Evolutionary conservation across 192 early-diverging fungal genomes (phyloP), one percentile per base, ranked within the genome.

Genomic region (Jimgerdemannia lactiflua): DNA sequence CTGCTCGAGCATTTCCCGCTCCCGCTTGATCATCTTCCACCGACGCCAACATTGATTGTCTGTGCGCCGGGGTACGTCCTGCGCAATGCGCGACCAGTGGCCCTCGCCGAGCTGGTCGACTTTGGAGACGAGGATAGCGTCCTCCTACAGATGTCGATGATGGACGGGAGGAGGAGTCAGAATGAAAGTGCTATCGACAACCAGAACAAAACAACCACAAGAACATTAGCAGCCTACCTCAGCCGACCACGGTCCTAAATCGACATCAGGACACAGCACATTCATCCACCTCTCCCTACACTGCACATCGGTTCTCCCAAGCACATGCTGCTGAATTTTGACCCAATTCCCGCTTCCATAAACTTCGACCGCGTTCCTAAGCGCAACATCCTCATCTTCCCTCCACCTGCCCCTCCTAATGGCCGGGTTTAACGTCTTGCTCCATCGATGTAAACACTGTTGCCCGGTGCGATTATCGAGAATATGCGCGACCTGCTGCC

Each of bases 241-340:
- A 4, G 20, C 42, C 4, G 85, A 81, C 86, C 91, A 87, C 42
- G 86, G 85, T 68, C 85, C 82, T 43, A 85, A 82, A 54, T 90
- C 87, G 39, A 95, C 73, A 4, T 70, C 71, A 8, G 91, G 89
- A 39, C 85, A 79, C 49, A 94, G 78, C 7, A 92, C 84, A 76
- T 95, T 94, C 77, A 87, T 81, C 80, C 91, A 95, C 74, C 93
- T 83, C 74, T 95, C 93, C 67, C 93, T 86, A 70, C 92, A 94
- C 74, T 95, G 90, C 54, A 92, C 87, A 75, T 95, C 93, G 1
- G 92, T 95, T 69, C 92, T 80, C 11, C 91, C 91, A 3, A 83
- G 88, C 39, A 94, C 87, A 71, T 92, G 87, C 75, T 90, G 85
- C 71, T 89, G 87, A 44, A 95, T 83, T 67, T 89, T 90, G n/a